Evolutionary conservation across 2,329 filamentous ascomycete species (phyloP).

Genomic region (Neopestalotiopsis sp.): DNA sequence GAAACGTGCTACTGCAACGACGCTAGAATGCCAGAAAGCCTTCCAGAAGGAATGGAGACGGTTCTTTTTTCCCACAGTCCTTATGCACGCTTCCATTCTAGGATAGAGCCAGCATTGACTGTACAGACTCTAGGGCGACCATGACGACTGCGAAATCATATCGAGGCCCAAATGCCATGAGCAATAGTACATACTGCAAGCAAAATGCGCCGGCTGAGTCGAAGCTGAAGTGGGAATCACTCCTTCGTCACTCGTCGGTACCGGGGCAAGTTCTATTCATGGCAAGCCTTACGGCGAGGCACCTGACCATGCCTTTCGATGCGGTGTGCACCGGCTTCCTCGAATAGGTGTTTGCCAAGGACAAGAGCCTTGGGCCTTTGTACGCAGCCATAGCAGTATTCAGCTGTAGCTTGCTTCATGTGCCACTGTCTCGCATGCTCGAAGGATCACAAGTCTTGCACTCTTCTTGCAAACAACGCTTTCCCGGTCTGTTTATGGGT

Average conservation of each 20-base stretch:
- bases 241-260: not conserved
- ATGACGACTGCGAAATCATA: not conserved
- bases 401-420: not conserved
- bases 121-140: too few relatives aligned
- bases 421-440: not conserved
- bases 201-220: not conserved
- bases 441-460: not conserved
- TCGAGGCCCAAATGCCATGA: not conserved
- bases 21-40: not conserved
- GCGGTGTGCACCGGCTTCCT: not conserved
- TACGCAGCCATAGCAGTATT: not conserved
- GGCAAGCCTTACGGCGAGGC: not conserved
- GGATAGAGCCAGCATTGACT: not conserved
- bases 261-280: not conserved
- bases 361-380: not conserved
- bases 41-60: conserved; percentile 15
- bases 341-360: not conserved
- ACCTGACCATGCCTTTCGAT: not conserved
- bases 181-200: not conserved
- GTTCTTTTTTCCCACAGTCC: not conserved
- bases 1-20: not conserved
- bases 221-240: not conserved
- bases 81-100: not conserved
- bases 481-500: not conserved
- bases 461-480: not conserved